These are phyloP conservation scores for Huntiella decipiens DNA, from an alignment of 2,329 filamentous ascomycete genomes.

Conservation along the genomic window DNA sequence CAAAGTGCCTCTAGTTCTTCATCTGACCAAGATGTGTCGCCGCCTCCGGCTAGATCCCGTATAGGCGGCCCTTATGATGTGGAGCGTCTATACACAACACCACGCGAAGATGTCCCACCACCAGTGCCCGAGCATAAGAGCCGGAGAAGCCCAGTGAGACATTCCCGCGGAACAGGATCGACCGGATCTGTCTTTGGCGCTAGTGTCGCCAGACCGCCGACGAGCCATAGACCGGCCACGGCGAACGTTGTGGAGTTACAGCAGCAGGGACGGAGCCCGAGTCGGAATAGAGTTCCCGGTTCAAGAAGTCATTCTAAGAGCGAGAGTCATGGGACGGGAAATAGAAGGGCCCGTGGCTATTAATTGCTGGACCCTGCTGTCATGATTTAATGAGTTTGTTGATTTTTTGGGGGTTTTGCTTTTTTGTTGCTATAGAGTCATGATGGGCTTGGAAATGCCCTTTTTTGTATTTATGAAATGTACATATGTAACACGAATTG, in stretches of 20 bases:
- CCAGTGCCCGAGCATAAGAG: constrained; percentile 4
- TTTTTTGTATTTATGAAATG: not conserved
- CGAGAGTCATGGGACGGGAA: constrained; percentile 1
- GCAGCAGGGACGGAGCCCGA: not conserved
- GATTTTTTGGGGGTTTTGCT: not conserved
- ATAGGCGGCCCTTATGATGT: constrained; percentile 10
- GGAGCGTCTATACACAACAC: constrained; percentile 7
- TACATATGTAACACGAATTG: not conserved
- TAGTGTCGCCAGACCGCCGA: not conserved
- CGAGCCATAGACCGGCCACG: not conserved
- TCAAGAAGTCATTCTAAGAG: constrained; percentile 1
- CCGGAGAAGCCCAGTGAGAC: not conserved
- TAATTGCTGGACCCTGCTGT: too few relatives aligned
- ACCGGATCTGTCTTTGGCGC: not conserved
- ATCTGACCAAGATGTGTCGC: constrained; percentile 2
- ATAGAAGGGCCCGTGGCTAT: not conserved
- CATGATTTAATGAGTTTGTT: too few relatives aligned
- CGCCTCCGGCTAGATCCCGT: not conserved
- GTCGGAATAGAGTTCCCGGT: not conserved
- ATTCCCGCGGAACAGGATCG: not conserved
- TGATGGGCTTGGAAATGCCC: not conserved
- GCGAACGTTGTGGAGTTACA: not conserved
- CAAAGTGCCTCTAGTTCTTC: constrained; percentile 3
- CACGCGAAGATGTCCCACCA: not conserved
- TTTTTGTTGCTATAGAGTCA: not conserved